Evolutionary conservation across 1,139 yeast genomes (phyloP), one percentile per base, ranked within the genome.

Genomic region (Suhomyces anneliseae): DNA sequence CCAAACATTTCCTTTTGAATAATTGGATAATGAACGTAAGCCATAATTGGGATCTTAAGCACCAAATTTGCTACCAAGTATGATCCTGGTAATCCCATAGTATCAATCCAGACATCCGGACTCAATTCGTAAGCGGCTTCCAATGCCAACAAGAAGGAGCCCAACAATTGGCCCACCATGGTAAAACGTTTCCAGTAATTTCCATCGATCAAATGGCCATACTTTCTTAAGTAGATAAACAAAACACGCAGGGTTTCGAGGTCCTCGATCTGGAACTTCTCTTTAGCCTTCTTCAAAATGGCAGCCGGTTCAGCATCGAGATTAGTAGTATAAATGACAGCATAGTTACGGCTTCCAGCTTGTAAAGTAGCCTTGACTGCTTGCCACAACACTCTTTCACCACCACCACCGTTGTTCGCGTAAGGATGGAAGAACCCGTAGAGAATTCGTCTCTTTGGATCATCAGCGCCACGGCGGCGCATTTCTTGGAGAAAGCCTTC

Each of bases 391-490:
- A 95, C 99, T 44, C 95, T 79, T 65, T 95, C 99, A 26, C 99
- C 99, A 36, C 99, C 99, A 15, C 99, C 99, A 36, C 96, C 97
- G 40, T 96, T 95, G 63, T 89, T 89, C 54, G 97, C 92, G 58
- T 86, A 88, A 0, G 99, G 99, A 66, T 95, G 99, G 72, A 93
- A 90, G 61, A 88, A 92, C 7, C 98, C 99, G 59, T 73, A 86
- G 15, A 89, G 62, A 15, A 72, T 54, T 43, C 62, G 70, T 38
- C 86, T 66, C 36, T 57, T 61, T 6, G 69, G 67, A 54, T 74
- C 82, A 14, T 62, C 59, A 7, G 67, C 64, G 33, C 60, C 69
- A 42, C 79, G 60, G 19, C 73, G 72, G 36, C 57, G 61, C 70
- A 72, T 66, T 33, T 56, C 58, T 9, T 56, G 54, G 38, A 63